phyloP scores from a whole-genome alignment of 2,329 filamentous ascomycete genomes.

The Fusarium sp. region DNA sequence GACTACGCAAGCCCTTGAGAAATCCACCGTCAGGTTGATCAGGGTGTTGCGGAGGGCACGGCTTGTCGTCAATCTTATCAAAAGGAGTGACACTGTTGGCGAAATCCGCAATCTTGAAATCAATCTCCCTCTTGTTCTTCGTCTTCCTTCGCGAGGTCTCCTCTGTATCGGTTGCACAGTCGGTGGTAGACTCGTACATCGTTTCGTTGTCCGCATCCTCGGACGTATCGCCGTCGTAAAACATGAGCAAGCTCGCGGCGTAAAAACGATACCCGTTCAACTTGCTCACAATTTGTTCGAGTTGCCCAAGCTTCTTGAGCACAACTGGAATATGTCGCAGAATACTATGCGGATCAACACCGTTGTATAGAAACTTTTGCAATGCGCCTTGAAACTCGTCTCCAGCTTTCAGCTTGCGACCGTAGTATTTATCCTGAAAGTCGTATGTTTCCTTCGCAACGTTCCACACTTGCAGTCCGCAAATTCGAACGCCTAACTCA shows the following conservation, averaged over 20 bases:
- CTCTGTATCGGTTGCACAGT: constrained; percentile 67
- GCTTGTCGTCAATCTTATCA: constrained; percentile 69
- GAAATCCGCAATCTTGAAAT: constrained; percentile 98
- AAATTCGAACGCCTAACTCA: constrained; percentile 90
- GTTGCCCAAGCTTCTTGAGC: constrained; percentile 80
- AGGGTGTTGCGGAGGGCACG: constrained; percentile 84
- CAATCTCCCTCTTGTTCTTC: constrained; percentile 71
- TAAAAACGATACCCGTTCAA: constrained; percentile 93
- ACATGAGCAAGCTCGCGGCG: constrained; percentile 91
- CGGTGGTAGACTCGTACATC: constrained; percentile 65
- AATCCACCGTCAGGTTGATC: constrained; percentile 88
- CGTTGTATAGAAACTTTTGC: constrained; percentile 90
- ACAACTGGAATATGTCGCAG: constrained; percentile 88
- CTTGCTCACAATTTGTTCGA: constrained; percentile 84
- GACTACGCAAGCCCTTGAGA: constrained; percentile 80
- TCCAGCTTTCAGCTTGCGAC: constrained; percentile 86
- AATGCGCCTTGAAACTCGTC: constrained; percentile 89
- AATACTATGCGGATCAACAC: constrained; percentile 81
- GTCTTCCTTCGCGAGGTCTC: constrained; percentile 58
- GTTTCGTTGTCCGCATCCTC: constrained; percentile 61
- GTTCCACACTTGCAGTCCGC: constrained; percentile 97
- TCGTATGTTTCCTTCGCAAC: constrained; percentile 82
- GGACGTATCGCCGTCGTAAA: constrained; percentile 87
- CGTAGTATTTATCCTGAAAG: constrained; percentile 99
- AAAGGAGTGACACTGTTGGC: constrained; percentile 95